These are phyloP conservation scores for Stachybotrys elegans DNA, from an alignment of 2,329 filamentous ascomycete species.

Conservation along the genomic window DNA sequence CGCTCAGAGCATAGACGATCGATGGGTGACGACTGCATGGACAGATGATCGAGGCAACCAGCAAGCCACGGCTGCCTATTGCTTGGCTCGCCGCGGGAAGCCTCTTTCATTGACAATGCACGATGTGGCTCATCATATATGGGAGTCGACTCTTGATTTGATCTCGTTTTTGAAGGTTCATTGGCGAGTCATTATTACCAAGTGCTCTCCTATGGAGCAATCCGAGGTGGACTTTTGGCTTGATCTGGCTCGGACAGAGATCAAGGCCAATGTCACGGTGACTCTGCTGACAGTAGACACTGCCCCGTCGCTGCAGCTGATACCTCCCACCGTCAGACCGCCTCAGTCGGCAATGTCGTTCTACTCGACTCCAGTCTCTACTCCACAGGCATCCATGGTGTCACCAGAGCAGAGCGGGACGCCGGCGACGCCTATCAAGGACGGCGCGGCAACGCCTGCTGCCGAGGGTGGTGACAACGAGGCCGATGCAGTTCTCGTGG, in stretches of 20 bases:
- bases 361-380: constrained; percentile 62
- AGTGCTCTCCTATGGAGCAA: constrained; percentile 62
- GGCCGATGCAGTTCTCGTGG: constrained; percentile 62
- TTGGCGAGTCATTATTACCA: constrained; percentile 73
- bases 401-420: constrained; percentile 56
- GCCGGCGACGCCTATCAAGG: constrained; percentile 43
- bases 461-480: constrained; percentile 44
- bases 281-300: constrained; percentile 62
- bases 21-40: constrained; percentile 79
- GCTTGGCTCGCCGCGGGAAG: constrained; percentile 56
- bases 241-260: constrained; percentile 46
- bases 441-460: constrained; percentile 26
- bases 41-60: constrained; percentile 71
- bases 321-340: constrained; percentile 50
- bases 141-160: constrained; percentile 71
- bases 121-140: constrained; percentile 69
- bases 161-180: constrained; percentile 65
- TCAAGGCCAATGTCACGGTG: constrained; percentile 45
- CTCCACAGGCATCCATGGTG: constrained; percentile 54
- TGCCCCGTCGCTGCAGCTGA: constrained; percentile 56
- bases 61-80: constrained; percentile 70
- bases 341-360: constrained; percentile 39
- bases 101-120: constrained; percentile 47
- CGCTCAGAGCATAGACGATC: constrained; percentile 65
- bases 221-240: constrained; percentile 60